phyloP scores from a whole-genome alignment of 2,329 filamentous ascomycete genomes.

The Colletotrichum sp. region DNA sequence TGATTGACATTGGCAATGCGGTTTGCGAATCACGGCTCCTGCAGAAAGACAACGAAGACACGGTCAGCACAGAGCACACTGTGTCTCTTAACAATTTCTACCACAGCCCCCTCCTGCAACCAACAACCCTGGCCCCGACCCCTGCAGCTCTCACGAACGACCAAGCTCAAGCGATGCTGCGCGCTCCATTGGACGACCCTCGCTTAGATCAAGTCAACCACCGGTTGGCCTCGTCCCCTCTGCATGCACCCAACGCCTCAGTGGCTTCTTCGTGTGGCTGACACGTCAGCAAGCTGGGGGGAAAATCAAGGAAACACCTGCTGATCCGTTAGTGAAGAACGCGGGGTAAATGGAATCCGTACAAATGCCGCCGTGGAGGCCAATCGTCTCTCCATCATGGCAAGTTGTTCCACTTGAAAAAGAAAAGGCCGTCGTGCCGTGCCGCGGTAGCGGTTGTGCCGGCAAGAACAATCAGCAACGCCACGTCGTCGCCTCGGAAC shows the following conservation, averaged over 20 bases:
- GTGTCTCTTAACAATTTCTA: neutral
- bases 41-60: neutral
- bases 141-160: neutral
- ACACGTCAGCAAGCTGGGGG: neutral
- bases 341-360: neutral
- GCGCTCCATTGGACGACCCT: neutral
- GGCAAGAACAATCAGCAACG: neutral
- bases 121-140: neutral
- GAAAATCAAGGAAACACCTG: neutral
- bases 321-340: slow-evolving; percentile 2
- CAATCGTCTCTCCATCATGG: neutral
- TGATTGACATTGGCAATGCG: neutral
- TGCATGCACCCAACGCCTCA: neutral
- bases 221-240: neutral
- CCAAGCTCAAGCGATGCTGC: neutral
- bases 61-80: neutral
- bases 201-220: neutral
- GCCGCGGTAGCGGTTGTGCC: neutral
- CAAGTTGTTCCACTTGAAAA: neutral
- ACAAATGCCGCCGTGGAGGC: neutral
- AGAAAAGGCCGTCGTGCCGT: neutral
- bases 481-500: neutral
- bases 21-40: neutral
- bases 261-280: neutral
- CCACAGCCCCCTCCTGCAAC: neutral